These are phyloP conservation scores for Trichoderma sp. DNA, from an alignment of 2,329 filamentous ascomycete genomes.

Conservation along the genomic window DNA sequence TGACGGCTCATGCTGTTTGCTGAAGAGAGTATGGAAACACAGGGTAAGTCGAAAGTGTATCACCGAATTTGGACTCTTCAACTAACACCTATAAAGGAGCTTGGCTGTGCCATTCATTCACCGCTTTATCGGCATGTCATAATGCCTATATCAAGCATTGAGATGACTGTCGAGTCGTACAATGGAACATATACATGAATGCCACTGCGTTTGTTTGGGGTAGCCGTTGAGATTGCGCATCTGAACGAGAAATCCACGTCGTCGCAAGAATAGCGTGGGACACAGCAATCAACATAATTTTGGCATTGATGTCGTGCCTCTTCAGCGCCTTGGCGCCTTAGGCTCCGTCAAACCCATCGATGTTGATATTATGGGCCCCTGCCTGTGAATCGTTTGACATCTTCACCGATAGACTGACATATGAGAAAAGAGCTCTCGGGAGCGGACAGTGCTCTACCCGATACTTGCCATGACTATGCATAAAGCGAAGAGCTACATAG, in stretches of 20 bases:
- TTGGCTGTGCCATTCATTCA: not conserved
- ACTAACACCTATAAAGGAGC: not conserved
- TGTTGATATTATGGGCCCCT: not conserved
- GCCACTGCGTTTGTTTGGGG: not conserved
- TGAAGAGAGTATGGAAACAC: not conserved
- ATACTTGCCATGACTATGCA: not conserved
- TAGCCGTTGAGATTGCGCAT: not conserved
- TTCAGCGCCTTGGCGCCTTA: not conserved
- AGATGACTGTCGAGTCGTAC: not conserved
- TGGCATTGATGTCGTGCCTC: not conserved
- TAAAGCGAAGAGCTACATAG: not conserved
- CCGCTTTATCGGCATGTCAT: not conserved
- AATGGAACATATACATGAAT: not conserved
- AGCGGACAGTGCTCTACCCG: slow-evolving; percentile 16
- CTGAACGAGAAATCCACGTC: not conserved
- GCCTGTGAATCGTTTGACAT: not conserved
- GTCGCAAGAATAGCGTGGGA: not conserved
- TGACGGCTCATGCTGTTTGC: not conserved
- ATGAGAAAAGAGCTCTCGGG: not conserved
- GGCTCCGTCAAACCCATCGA: not conserved
- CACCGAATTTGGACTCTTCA: not conserved
- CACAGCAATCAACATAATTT: not conserved
- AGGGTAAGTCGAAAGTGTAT: not conserved
- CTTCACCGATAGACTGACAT: not conserved
- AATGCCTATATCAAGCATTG: not conserved